Base-by-base conservation (phyloP, 1,284 basidiomycete species). In the Phlebopus sp. region DNA sequence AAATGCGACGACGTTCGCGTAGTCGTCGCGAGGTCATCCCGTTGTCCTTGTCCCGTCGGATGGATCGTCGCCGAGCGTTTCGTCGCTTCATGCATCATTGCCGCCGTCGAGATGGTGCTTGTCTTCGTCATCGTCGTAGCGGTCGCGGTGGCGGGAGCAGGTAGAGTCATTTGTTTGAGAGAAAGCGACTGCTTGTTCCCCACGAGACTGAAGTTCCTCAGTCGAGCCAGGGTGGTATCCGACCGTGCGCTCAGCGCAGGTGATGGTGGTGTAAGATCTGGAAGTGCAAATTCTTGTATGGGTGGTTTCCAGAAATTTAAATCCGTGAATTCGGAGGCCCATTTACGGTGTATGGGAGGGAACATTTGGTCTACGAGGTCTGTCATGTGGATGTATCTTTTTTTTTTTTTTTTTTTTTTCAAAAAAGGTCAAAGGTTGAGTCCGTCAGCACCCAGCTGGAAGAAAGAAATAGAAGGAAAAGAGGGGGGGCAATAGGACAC, bases 361-460 rank as follows among this genome's bases (percentile, higher is more conserved):
- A 99, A 99, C 86, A 97, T 96, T 67, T 97, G 95, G 71, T 99
- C 95, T 27, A 99, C 97, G 13, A 99, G 80, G 67, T 99, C 96
- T 14, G 96, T 97, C 93, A 96, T 97, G 66, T 93, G 87, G 55
- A 94, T 95, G 67, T 95, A 94, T 42, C 88, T 87, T 50, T n/a
- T n/a, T n/a, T n/a, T n/a, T n/a, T n/a, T n/a, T n/a, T n/a, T n/a
- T n/a, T n/a, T n/a, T n/a, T n/a, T n/a, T 36, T 13, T 7, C 23
- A 46, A 35, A 25, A 3, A 10, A 29, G 7, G 11, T 44, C 34
- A 53, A 38, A n/a, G n/a, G 5, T 40, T 14, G n/a, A n/a, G n/a
- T n/a, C n/a, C 15, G 14, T 34, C 9, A 46, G 17, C 15, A 42
- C 11, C 13, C 2, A 39, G 15, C 34, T 23, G 21, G 21, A 23